These are phyloP conservation scores for Ramaria sp. DNA, from an alignment of 768 basidiomycete species.

Conservation along the genomic window DNA sequence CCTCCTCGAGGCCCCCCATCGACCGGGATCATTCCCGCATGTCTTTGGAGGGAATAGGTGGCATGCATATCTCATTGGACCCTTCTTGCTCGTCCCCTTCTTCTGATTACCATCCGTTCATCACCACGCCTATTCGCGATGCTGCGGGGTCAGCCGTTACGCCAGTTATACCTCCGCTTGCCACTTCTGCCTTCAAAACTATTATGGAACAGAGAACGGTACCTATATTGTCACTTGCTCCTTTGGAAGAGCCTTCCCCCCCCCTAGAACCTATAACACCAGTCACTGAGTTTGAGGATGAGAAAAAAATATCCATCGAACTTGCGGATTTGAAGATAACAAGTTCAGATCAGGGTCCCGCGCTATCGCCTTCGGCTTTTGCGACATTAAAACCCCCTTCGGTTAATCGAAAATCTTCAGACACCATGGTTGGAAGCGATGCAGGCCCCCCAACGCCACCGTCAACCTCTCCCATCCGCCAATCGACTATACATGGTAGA, in stretches of 20 bases:
- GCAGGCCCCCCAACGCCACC: background rate
- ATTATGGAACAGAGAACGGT: conserved; percentile 51
- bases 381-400: background rate
- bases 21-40: background rate
- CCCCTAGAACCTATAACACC: background rate
- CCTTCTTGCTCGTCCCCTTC: background rate
- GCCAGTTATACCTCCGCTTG: conserved; percentile 16
- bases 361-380: background rate
- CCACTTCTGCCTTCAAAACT: conserved; percentile 43
- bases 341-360: background rate
- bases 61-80: background rate
- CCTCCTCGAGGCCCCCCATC: background rate
- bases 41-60: background rate
- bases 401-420: background rate
- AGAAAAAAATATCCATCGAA: background rate
- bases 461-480: no score
- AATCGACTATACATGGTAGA: no score
- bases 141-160: background rate
- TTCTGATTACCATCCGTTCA: background rate
- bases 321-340: background rate
- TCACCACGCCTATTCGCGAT: background rate
- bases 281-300: background rate
- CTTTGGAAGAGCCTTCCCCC: conserved; percentile 14
- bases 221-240: background rate
- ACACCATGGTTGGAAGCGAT: background rate